phyloP scores from a whole-genome alignment of 1,139 yeast species.

The Groenewaldozyma sp. region DNA sequence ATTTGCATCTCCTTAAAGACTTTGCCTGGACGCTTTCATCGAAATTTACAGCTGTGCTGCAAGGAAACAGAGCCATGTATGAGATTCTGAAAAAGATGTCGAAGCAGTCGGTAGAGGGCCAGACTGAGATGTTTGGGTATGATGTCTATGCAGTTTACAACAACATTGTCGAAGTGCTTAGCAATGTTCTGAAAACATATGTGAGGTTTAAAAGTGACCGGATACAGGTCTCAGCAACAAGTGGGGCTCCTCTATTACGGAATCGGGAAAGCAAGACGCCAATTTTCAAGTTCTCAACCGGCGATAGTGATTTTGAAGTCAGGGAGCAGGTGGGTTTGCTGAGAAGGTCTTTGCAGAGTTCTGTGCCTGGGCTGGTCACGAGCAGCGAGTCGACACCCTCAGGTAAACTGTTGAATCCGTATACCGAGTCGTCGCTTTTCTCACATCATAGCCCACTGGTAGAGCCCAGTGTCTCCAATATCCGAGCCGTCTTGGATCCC shows the following conservation, averaged over 20 bases:
- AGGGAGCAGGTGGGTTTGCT: constrained; percentile 19
- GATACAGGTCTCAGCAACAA: constrained; percentile 4
- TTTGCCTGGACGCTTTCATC: constrained; percentile 60
- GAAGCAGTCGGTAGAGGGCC: constrained; percentile 12
- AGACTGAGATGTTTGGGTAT: constrained; percentile 26
- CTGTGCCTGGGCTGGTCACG: constrained; percentile 31
- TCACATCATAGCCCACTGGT: constrained; percentile 53
- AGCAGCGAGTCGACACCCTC: constrained; percentile 10
- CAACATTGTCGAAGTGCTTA: constrained; percentile 48
- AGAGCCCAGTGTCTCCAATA: constrained; percentile 69
- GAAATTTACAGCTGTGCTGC: constrained; percentile 54
- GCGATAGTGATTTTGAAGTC: constrained; percentile 20
- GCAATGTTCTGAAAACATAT: constrained; percentile 48
- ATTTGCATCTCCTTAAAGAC: constrained; percentile 52
- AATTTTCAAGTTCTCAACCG: constrained; percentile 17
- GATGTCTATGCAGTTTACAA: constrained; percentile 51
- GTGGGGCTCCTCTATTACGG: background rate
- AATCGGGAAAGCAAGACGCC: constrained; percentile 14
- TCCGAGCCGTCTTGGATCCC: constrained; percentile 62
- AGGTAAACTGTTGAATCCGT: constrained; percentile 8
- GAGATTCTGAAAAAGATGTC: constrained; percentile 41
- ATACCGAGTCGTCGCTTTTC: constrained; percentile 17
- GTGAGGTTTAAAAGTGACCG: constrained; percentile 24
- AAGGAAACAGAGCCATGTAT: constrained; percentile 57
- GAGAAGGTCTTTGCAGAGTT: constrained; percentile 23